phyloP scores from a whole-genome alignment of 2,329 filamentous ascomycete species.

The Diaporthe sp. region DNA sequence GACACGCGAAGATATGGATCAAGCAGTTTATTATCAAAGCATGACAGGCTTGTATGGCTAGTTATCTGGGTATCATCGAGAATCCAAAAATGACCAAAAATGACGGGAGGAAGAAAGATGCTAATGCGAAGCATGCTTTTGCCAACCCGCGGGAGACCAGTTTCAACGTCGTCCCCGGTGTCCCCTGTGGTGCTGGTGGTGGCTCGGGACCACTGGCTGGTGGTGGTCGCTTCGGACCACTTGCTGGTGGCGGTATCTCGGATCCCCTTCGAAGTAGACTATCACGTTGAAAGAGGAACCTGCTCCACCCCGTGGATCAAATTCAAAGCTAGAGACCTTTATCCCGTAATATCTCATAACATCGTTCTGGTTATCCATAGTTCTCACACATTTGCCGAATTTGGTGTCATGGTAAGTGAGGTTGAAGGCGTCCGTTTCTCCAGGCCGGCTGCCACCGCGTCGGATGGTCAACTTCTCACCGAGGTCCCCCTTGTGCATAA shows the following conservation, averaged over 20 bases:
- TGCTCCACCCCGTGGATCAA: fast-evolving
- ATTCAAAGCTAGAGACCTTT: neutral
- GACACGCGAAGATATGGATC: neutral
- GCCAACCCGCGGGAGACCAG: neutral
- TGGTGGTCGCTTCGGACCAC: neutral
- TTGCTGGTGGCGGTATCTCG: neutral
- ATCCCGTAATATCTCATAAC: neutral
- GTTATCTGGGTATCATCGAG: neutral
- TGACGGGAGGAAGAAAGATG: no score
- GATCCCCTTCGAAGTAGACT: neutral
- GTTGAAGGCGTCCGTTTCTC: neutral
- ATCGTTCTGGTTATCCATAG: neutral
- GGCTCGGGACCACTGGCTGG: neutral
- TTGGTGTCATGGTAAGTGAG: neutral
- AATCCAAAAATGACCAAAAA: neutral
- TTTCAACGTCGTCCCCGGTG: neutral
- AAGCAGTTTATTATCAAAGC: neutral
- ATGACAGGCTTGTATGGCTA: neutral
- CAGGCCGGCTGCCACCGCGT: neutral
- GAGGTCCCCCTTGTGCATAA: neutral
- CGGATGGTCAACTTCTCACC: neutral
- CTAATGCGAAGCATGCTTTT: no score
- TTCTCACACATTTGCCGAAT: neutral
- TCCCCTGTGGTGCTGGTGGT: neutral
- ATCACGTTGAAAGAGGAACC: no score